These are phyloP conservation scores for Leccinum subspadiceum DNA, from an alignment of 1,284 basidiomycete genomes.

Conservation along the genomic window DNA sequence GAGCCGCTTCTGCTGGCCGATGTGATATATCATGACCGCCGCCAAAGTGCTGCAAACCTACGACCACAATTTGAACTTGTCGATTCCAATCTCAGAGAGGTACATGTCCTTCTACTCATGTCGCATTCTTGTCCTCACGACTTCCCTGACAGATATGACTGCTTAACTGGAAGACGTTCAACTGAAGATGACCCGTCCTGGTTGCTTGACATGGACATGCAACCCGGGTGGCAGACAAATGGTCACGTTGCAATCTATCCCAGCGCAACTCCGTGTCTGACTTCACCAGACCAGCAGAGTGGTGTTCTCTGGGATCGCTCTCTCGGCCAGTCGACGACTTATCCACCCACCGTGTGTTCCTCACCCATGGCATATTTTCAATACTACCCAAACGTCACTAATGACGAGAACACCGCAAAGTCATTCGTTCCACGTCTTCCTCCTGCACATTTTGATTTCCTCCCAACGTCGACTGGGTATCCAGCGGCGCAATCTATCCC, in stretches of 20 bases:
- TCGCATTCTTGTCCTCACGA: not conserved
- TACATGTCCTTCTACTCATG: not conserved
- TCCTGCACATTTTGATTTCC: not conserved
- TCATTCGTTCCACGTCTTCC: not conserved
- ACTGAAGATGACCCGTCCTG: not conserved
- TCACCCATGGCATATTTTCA: not conserved
- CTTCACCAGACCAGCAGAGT: not conserved
- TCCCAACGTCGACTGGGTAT: not conserved
- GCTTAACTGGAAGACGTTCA: not conserved
- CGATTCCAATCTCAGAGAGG: not conserved
- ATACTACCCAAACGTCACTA: not conserved
- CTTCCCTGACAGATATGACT: not conserved
- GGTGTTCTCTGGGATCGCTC: not conserved
- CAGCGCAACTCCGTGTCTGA: not conserved
- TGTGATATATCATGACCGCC: not conserved
- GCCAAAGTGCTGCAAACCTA: not conserved
- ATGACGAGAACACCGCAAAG: not conserved
- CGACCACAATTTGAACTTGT: not conserved
- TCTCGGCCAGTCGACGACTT: not conserved
- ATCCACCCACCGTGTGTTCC: not conserved
- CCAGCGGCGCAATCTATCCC: not conserved
- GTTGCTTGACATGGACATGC: not conserved
- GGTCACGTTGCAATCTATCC: not conserved
- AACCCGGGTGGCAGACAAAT: too few relatives aligned
- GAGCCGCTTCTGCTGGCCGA: not conserved